Evolutionary conservation across 2,329 filamentous ascomycete genomes (phyloP).

Genomic region (Neodidymelliopsis sp.): DNA sequence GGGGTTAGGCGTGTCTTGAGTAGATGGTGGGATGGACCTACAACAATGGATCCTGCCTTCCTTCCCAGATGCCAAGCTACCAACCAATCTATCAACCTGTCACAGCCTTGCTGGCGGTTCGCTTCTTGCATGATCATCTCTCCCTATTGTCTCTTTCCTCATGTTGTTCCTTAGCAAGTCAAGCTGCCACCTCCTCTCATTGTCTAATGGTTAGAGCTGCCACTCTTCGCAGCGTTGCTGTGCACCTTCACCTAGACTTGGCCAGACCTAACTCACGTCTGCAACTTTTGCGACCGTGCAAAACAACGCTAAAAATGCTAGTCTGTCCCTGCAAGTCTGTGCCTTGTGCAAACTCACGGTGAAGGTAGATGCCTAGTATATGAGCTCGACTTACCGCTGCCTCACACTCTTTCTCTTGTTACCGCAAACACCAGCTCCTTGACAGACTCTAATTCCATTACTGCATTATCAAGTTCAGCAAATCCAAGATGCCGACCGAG

Average conservation of each 20-base stretch:
- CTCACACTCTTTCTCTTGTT: background rate
- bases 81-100: too few species aligned
- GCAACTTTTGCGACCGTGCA: background rate
- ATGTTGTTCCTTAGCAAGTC: too few species aligned
- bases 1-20: constrained; percentile 38
- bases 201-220: too few species aligned
- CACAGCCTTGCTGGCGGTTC: too few species aligned
- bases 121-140: too few species aligned
- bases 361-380: constrained; percentile 14
- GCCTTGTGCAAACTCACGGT: constrained; percentile 9
- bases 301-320: constrained; percentile 13
- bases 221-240: background rate
- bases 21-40: too few species aligned
- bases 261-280: constrained; percentile 12
- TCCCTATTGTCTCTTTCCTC: too few species aligned
- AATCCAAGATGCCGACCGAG: constrained; percentile 36
- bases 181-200: too few species aligned
- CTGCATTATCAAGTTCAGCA: background rate
- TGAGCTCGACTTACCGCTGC: constrained; percentile 2
- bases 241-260: constrained; percentile 22
- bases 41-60: too few species aligned
- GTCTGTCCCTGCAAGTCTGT: constrained; percentile 17
- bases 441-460: background rate
- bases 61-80: too few species aligned
- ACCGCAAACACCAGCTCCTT: background rate